Evolutionary conservation across 2,329 filamentous ascomycete genomes (phyloP), one percentile per base, ranked within the genome.

Genomic region (Beauveria bassiana): DNA sequence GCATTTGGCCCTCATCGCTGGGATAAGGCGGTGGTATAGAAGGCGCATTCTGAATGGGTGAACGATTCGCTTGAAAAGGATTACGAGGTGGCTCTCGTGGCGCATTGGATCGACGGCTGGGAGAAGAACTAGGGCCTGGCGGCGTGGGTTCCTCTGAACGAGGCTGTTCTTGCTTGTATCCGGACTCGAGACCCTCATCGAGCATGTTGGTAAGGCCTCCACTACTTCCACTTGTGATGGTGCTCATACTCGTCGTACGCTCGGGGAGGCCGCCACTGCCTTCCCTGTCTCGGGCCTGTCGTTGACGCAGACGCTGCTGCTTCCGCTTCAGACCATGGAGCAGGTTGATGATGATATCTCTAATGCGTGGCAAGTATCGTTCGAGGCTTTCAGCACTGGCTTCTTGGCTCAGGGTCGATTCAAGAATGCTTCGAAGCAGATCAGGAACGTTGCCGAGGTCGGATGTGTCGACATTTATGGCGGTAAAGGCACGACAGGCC

Each of bases 311-410:
- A 69, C 92, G 91, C 70, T 96, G 93, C 72, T 99, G 95, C 74
- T 99, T 99, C 74, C 93, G 88, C 79, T 99, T 99, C 65, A 99
- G 77, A 2, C 95, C 95, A 72, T 99, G 95, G 9, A 99, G 83
- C 34, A 99, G 81, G 72, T 96, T 97, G 74, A 99, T 98, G 71
- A 99, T 99, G 70, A 99, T 99, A 74, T 99, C 95, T 68, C 95
- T 87, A 73, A 99, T 99, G 63, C 90, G 86, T 1, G 95, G 95
- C 38, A 99, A 79, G 73, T 96, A 99, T 72, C 89, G 90, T 73
- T 99, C 95, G 64, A 99, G 81, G 73, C 93, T 97, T 71, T 96
- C 88, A 55, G 93, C 87, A 68, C 91, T 97, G 5, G 95, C 95
- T 76, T 98, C 93, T 71, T 99, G 95, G 74, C 93, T 98, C 42